Evolutionary conservation across 1,284 basidiomycete species (phyloP), one percentile per base, ranked within the genome.

Genomic region (Heterobasidion occidentale): DNA sequence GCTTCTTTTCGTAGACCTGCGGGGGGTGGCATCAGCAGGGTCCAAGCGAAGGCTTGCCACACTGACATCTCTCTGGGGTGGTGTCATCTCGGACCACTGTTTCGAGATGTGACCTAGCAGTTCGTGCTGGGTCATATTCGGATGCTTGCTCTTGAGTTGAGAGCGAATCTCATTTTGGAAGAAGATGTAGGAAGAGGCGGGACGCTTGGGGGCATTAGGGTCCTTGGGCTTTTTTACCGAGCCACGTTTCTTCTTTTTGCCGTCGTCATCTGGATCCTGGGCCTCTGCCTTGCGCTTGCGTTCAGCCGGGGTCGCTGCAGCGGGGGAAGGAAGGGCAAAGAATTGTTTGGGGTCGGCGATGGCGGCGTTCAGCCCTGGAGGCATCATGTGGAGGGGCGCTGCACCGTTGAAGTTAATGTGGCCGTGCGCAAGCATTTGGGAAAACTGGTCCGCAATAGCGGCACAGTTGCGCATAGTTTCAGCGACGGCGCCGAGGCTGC

Each of bases 81-180:
- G 77, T 19, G 77, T 65, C 76, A 97, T 80, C 6, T 71, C 71
- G 51, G 77, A 75, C 94, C 94, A 98, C 61, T 81, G 77, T 60
- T 83, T 80, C 14, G 88, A 78, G 62, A 96, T 90, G 62, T 88
- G 70, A 49, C 70, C 69, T 60, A 95, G 74, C 33, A 96, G 73
- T 60, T 95, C 92, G 55, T 79, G 72, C 67, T 95, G 87, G 46
- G 80, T 71, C 58, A 92, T 72, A 9, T 74, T 72, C 3, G 90
- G 88, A 68, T 90, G 74, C 62, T 78, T 72, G 51, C 75, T 74
- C 74, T 86, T 86, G 64, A 92, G 76, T 61, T 81, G 74, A 60
- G 85, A 82, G 65, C 94, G 87, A 58, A 94, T 80, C 47, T 92
- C 88, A 70, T 98, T 98, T 73, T 98, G 96, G 80, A 90, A 99